Percentiles rank a stretch among this genome's conserved stretches.
Evolutionary conservation across 2,329 filamentous ascomycete species (phyloP).

Genomic region (Leptographium lundbergii): DNA sequence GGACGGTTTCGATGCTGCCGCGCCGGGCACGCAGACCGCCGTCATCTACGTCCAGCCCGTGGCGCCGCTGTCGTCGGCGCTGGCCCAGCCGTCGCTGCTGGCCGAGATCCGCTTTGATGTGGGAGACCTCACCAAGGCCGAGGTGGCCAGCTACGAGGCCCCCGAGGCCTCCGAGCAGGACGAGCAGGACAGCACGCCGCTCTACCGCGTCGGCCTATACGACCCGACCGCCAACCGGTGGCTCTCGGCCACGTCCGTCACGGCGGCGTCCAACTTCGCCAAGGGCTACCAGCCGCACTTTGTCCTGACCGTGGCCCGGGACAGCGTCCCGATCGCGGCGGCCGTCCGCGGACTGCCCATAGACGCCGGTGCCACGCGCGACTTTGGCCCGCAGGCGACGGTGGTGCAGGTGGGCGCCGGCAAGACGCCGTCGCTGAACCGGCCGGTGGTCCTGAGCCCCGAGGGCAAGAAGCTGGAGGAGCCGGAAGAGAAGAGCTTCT

Average conservation of each 20-base stretch:
- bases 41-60: slow-evolving; percentile 44
- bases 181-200: slow-evolving; percentile 20
- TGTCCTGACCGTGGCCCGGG: slow-evolving; percentile 34
- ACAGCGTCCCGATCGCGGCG: slow-evolving; percentile 16
- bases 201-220: slow-evolving; percentile 47
- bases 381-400: slow-evolving; percentile 49
- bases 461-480: slow-evolving; percentile 45
- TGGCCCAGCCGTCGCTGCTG: slow-evolving; percentile 25
- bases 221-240: slow-evolving; percentile 33
- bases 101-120: slow-evolving; percentile 45
- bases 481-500: slow-evolving; percentile 45
- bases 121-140: slow-evolving; percentile 23
- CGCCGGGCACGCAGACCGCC: slow-evolving; percentile 27
- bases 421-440: slow-evolving; percentile 46
- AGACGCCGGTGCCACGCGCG: slow-evolving; percentile 51
- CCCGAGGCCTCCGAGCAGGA: slow-evolving; percentile 19
- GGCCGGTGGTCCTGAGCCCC: slow-evolving; percentile 47
- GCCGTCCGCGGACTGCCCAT: slow-evolving; percentile 43
- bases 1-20: background rate
- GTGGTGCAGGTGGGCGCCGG: slow-evolving; percentile 36
- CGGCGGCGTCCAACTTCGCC: slow-evolving; percentile 42
- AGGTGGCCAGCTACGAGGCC: slow-evolving; percentile 41
- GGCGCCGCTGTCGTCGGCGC: slow-evolving; percentile 17
- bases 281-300: slow-evolving; percentile 50
- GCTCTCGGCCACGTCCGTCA: slow-evolving; percentile 42